phyloP scores from a whole-genome alignment of 2,329 filamentous ascomycete genomes.

The Fusarium praegraminearum region DNA sequence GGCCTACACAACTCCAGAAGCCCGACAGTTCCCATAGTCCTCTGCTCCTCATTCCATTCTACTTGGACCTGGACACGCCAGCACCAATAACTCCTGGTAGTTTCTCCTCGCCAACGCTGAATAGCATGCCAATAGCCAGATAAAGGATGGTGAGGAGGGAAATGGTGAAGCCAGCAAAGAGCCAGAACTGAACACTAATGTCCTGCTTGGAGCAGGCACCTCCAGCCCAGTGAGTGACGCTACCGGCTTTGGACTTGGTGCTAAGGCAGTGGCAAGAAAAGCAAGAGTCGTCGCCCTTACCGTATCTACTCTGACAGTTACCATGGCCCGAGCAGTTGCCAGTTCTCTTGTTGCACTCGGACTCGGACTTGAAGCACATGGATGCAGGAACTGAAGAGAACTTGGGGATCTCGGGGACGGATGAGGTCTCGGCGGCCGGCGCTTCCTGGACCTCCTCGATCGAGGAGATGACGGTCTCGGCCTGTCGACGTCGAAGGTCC shows the following conservation, averaged over 20 bases:
- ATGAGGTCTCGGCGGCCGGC: constrained; percentile 42
- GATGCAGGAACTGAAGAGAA: constrained; percentile 64
- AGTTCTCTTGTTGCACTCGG: constrained; percentile 76
- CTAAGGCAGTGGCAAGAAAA: constrained; percentile 81
- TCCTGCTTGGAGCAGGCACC: constrained; percentile 91
- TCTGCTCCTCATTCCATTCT: constrained; percentile 35
- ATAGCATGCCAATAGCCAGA: constrained; percentile 82
- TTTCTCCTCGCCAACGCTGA: constrained; percentile 85
- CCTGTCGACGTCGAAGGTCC: constrained; percentile 62
- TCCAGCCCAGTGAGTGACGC: constrained; percentile 84
- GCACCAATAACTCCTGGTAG: constrained; percentile 96
- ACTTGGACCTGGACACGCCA: constrained; percentile 82
- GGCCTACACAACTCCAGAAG: constrained; percentile 42
- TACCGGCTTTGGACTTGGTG: constrained; percentile 67
- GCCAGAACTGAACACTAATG: constrained; percentile 87
- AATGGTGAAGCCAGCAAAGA: constrained; percentile 82
- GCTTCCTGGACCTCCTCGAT: constrained; percentile 48
- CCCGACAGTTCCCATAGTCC: constrained; percentile 27
- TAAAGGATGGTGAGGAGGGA: constrained; percentile 74
- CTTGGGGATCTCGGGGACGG: constrained; percentile 49
- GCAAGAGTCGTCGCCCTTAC: constrained; percentile 67
- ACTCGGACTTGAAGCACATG: constrained; percentile 78
- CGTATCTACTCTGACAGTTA: constrained; percentile 76
- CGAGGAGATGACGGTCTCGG: constrained; percentile 61
- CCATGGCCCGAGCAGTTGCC: constrained; percentile 87